Conservation (phyloP, 768 basidiomycete species). For the Hypholoma sublateritium region DNA sequence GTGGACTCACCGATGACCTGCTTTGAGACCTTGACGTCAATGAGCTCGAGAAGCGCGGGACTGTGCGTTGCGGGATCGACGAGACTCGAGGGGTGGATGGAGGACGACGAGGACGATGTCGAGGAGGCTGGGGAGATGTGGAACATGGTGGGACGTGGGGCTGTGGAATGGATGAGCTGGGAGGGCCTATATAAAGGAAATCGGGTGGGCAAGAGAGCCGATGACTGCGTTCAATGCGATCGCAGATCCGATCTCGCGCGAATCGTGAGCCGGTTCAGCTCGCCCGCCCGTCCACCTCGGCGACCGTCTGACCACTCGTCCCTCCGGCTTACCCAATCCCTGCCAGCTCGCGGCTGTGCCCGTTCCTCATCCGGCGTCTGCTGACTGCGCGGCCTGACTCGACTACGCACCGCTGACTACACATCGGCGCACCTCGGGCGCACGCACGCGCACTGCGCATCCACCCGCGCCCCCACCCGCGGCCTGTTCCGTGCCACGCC, state of each 20-base stretch:
- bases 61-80: slow-evolving; percentile 65
- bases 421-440: slow-evolving; percentile 1
- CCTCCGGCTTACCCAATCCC: slow-evolving; percentile 24
- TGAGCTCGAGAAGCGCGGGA: slow-evolving; percentile 65
- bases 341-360: slow-evolving; percentile 14
- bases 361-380: slow-evolving; percentile 11
- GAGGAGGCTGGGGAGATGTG: slow-evolving; percentile 21
- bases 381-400: slow-evolving; percentile 18
- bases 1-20: slow-evolving; percentile 60
- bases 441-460: background rate
- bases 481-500: background rate
- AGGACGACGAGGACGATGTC: slow-evolving; percentile 29
- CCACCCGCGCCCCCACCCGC: background rate
- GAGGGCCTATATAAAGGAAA: slow-evolving; percentile 25
- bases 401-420: slow-evolving; percentile 13
- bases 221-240: slow-evolving; percentile 13
- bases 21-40: slow-evolving; percentile 61
- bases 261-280: slow-evolving; percentile 18
- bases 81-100: slow-evolving; percentile 48
- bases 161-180: slow-evolving; percentile 20
- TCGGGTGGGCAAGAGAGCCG: slow-evolving; percentile 25
- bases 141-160: slow-evolving; percentile 16
- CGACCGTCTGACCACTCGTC: slow-evolving; percentile 14
- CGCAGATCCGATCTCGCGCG: slow-evolving; percentile 17
- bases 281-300: slow-evolving; percentile 19